phyloP scores from a whole-genome alignment of 176 grass and related monocot species.

The Alopecurus myosuroides region DNA sequence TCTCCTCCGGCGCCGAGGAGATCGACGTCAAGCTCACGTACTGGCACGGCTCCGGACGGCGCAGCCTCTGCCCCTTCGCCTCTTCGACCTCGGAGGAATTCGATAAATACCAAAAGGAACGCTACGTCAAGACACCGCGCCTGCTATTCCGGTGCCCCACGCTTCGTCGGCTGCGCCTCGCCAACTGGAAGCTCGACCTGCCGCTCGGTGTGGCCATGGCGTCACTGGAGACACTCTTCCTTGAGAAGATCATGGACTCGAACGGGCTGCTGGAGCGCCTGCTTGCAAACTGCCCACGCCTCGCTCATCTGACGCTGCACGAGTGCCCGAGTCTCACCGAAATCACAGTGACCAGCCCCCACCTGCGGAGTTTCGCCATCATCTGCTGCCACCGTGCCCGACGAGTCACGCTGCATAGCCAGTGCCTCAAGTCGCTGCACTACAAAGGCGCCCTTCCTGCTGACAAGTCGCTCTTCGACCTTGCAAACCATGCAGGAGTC shows the following conservation, averaged over 20 bases:
- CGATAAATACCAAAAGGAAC: too few species aligned
- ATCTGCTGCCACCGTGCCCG: background rate
- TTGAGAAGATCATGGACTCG: background rate
- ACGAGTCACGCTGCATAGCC: background rate
- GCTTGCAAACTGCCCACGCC: background rate
- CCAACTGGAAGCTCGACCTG: background rate
- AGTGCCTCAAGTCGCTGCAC: background rate
- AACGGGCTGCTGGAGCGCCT: background rate
- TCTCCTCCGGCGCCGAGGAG: background rate
- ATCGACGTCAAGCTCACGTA: background rate
- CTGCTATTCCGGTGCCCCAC: background rate
- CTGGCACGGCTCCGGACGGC: background rate
- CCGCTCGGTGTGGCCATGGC: background rate
- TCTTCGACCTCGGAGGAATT: background rate
- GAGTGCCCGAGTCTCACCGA: background rate
- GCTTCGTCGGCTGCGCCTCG: background rate
- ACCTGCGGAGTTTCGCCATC: background rate
- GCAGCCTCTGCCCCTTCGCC: background rate
- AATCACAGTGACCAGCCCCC: background rate
- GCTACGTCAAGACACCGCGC: background rate
- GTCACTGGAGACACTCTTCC: background rate
- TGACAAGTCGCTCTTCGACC: background rate
- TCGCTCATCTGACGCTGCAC: background rate
- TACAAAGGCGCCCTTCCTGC: background rate
- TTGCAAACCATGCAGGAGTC: background rate